Conservation (phyloP, 768 basidiomycete species). For the Boletus sp. region DNA sequence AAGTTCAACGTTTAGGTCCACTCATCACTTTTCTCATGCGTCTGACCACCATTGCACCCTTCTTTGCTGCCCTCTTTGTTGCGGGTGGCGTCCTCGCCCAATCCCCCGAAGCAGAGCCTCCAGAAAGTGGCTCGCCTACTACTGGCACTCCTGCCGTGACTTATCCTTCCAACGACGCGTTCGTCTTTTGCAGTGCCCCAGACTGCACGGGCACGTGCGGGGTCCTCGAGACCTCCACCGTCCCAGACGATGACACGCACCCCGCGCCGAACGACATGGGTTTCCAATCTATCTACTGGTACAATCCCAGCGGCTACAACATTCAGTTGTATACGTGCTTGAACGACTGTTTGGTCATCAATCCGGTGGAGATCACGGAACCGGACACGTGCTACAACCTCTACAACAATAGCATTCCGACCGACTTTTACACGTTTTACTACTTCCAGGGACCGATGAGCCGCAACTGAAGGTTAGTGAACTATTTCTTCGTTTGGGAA, state of each 20-base stretch:
- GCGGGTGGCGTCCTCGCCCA: neutral
- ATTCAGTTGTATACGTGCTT: neutral
- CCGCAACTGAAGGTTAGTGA: neutral
- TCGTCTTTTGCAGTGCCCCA: neutral
- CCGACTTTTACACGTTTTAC: neutral
- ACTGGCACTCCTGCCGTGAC: neutral
- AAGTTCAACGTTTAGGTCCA: neutral
- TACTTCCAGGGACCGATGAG: neutral
- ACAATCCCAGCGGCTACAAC: neutral
- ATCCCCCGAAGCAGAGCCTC: neutral
- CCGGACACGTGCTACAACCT: neutral
- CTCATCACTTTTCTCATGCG: neutral
- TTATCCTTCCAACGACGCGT: neutral
- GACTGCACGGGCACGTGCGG: conserved; percentile 3
- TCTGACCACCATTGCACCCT: neutral
- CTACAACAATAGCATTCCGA: neutral
- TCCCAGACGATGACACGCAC: neutral
- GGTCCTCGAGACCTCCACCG: neutral
- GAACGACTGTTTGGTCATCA: neutral
- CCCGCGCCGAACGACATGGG: neutral
- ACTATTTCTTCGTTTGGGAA: neutral
- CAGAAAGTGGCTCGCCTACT: neutral
- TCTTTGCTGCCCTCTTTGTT: neutral
- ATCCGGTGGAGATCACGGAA: neutral
- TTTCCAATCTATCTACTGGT: conserved; percentile 1